phyloP scores from a whole-genome alignment of 2,329 filamentous ascomycete species.

The Neonectria sp. region DNA sequence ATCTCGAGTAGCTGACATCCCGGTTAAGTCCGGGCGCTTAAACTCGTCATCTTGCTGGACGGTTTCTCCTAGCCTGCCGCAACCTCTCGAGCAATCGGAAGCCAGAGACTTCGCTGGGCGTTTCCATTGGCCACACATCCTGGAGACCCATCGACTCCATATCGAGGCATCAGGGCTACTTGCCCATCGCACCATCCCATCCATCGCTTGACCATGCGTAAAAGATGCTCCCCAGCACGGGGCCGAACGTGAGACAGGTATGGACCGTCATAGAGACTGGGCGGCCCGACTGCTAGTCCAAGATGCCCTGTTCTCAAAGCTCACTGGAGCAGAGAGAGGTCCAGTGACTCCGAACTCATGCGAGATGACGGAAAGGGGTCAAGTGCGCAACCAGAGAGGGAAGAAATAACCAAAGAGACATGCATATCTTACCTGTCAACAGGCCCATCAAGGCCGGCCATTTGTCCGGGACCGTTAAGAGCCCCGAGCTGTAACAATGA shows the following conservation, averaged over 20 bases:
- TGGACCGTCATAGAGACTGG: conserved; percentile 36
- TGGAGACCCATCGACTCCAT: conserved; percentile 39
- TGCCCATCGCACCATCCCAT: conserved; percentile 16
- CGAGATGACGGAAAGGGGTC: conserved; percentile 56
- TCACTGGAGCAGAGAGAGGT: conserved; percentile 57
- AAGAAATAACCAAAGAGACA: conserved; percentile 51
- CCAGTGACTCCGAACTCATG: conserved; percentile 65
- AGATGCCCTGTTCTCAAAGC: conserved; percentile 45
- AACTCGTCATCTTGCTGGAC: conserved; percentile 65
- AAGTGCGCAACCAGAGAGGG: conserved; percentile 28
- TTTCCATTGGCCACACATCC: conserved; percentile 58
- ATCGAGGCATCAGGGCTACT: conserved; percentile 32
- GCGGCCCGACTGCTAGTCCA: conserved; percentile 40
- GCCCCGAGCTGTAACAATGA: conserved; percentile 83
- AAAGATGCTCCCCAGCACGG: conserved; percentile 2
- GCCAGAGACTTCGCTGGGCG: conserved; percentile 52
- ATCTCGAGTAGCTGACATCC: conserved; percentile 51
- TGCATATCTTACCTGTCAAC: conserved; percentile 86
- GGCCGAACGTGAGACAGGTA: conserved; percentile 29
- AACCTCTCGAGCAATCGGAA: conserved; percentile 64
- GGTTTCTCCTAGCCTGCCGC: conserved; percentile 57
- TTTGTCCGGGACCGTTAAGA: conserved; percentile 79
- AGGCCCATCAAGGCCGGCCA: conserved; percentile 82
- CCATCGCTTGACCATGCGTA: background rate
- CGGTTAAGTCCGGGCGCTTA: conserved; percentile 66